Evolutionary conservation across 768 basidiomycete species (phyloP).

Genomic region (Heimioporus sp.): DNA sequence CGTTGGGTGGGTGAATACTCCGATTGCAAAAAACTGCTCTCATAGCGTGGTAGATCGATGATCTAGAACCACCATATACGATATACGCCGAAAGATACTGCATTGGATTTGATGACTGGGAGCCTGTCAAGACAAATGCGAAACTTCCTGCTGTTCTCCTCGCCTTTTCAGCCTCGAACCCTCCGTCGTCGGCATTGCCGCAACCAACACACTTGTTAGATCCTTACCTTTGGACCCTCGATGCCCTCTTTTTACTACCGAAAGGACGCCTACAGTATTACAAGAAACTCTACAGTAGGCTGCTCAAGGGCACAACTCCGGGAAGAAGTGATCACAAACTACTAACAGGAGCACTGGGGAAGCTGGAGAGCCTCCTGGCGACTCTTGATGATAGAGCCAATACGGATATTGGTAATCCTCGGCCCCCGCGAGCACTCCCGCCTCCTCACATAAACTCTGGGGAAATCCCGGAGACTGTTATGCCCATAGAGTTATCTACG

Average conservation of each 20-base stretch:
- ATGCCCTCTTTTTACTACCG: slow-evolving; percentile 85
- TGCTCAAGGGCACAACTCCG: slow-evolving; percentile 83
- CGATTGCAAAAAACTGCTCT: slow-evolving; percentile 14
- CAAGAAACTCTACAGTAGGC: slow-evolving; percentile 80
- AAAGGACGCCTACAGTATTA: slow-evolving; percentile 87
- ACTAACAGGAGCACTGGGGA: slow-evolving; percentile 76
- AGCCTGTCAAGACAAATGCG: slow-evolving; percentile 72
- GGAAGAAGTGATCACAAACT: slow-evolving; percentile 86
- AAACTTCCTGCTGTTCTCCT: slow-evolving; percentile 67
- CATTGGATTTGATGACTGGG: slow-evolving; percentile 81
- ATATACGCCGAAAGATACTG: slow-evolving; percentile 72
- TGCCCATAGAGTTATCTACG: background rate
- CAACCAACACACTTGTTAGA: slow-evolving; percentile 35
- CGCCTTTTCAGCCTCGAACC: slow-evolving; percentile 63
- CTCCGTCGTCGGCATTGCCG: slow-evolving; percentile 48
- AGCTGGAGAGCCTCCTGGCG: slow-evolving; percentile 69
- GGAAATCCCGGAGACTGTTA: background rate
- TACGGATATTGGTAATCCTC: slow-evolving; percentile 23
- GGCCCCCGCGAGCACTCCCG: background rate
- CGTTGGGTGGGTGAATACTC: slow-evolving; percentile 72
- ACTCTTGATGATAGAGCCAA: slow-evolving; percentile 60
- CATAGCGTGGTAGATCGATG: slow-evolving; percentile 67
- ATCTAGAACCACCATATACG: slow-evolving; percentile 84
- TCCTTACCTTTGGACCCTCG: slow-evolving; percentile 72
- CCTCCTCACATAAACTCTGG: background rate